Percentiles rank a stretch among this genome's conserved stretches.
phyloP scores from a whole-genome alignment of 148 eudicot genomes.

The Fallopia convolvulus region DNA sequence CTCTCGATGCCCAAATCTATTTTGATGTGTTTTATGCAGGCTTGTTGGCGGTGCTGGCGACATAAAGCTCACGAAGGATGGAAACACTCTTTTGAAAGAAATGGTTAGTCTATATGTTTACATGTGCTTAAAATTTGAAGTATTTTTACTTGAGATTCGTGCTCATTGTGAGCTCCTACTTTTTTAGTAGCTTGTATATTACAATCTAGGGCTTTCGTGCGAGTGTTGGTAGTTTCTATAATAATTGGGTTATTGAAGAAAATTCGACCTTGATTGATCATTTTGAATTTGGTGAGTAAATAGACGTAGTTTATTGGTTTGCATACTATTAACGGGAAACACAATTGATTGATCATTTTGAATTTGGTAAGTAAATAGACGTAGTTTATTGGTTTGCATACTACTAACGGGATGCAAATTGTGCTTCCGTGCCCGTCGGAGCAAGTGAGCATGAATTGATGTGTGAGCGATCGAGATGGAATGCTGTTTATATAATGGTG shows the following conservation, averaged over 20 bases:
- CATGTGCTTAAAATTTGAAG: slow-evolving; percentile 17
- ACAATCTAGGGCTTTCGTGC: background rate
- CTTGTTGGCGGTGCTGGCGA: slow-evolving; percentile 98
- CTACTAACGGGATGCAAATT: no score
- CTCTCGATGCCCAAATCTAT: background rate
- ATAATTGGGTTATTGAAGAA: background rate
- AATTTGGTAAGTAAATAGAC: background rate
- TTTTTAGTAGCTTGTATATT: background rate
- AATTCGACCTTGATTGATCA: background rate
- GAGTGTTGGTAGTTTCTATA: background rate
- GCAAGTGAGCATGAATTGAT: no score
- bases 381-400: background rate
- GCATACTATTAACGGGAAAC: no score
- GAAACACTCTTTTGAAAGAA: slow-evolving; percentile 82
- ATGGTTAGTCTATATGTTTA: slow-evolving; percentile 40
- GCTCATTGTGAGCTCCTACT: background rate
- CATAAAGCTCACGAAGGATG: slow-evolving; percentile 92
- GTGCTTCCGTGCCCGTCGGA: no score
- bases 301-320: background rate
- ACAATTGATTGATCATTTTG: background rate
- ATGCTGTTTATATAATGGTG: no score
- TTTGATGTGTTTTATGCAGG: slow-evolving; percentile 26
- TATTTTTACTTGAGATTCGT: background rate
- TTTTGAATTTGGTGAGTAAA: background rate
- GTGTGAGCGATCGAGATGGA: no score